Conservation (phyloP, 495 filamentous ascomycete genomes). For the Aspergillus cavernicola region DNA sequence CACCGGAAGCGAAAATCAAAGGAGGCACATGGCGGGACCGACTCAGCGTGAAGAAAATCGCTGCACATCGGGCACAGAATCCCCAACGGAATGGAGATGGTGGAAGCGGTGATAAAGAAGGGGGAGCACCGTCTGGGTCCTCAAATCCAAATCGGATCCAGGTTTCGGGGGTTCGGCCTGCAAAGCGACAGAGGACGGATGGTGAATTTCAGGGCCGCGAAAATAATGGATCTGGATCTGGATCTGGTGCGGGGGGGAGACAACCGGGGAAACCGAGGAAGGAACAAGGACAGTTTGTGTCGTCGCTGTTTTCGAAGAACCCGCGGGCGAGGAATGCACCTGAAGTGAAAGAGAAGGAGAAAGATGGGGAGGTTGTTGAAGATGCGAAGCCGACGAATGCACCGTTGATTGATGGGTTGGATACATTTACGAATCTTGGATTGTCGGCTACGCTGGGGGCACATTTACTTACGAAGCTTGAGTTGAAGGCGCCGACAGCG, state of each 20-base stretch:
- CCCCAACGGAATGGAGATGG: slow-evolving; percentile 2
- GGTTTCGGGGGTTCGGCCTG: slow-evolving; percentile 28
- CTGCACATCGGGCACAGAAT: slow-evolving; percentile 31
- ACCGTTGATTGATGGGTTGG: slow-evolving; percentile 77
- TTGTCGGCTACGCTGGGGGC: slow-evolving; percentile 72
- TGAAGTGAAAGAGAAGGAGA: slow-evolving; percentile 33
- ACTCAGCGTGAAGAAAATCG: slow-evolving; percentile 70
- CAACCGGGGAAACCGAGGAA: slow-evolving; percentile 5
- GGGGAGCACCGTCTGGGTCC: slow-evolving; percentile 15
- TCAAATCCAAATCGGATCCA: slow-evolving; percentile 44
- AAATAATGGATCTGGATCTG: no score
- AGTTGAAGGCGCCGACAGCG: slow-evolving; percentile 85
- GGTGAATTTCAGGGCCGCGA: slow-evolving; percentile 15
- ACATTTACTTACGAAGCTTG: slow-evolving; percentile 80
- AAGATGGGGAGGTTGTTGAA: slow-evolving; percentile 45
- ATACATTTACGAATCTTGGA: slow-evolving; percentile 79
- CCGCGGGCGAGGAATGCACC: slow-evolving; percentile 55
- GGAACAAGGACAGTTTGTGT: slow-evolving; percentile 61
- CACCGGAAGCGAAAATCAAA: slow-evolving; percentile 66
- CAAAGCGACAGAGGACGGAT: slow-evolving; percentile 38
- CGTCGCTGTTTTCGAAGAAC: slow-evolving; percentile 88
- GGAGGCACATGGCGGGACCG: slow-evolving; percentile 92
- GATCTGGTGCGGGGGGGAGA: no score
- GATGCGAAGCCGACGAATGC: slow-evolving; percentile 84
- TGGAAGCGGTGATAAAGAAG: background rate